Evolutionary conservation across 495 filamentous ascomycete species (phyloP).

Genomic region (Haplographium delicatum): DNA sequence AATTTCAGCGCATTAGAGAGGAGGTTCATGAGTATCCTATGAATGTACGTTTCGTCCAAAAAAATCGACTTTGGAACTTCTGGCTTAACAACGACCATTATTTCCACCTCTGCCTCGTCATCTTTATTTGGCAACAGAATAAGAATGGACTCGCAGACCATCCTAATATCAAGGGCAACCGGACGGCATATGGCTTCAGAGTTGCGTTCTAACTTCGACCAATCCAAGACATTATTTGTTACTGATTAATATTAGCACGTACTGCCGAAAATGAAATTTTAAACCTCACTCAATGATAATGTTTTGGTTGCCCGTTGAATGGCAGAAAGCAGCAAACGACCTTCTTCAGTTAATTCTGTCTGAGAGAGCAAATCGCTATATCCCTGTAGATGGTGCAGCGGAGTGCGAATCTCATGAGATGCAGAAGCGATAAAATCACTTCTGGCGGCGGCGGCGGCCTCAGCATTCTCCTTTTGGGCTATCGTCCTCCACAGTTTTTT

Average conservation of each 20-base stretch:
- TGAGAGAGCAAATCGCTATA: conserved; percentile 27
- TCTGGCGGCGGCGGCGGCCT: conserved; percentile 23
- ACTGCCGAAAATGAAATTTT: neutral
- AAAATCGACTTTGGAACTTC: conserved; percentile 24
- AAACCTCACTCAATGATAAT: conserved; percentile 23
- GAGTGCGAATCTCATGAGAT: conserved; percentile 29
- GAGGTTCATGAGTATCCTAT: conserved; percentile 41
- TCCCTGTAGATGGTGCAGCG: conserved; percentile 28
- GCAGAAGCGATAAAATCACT: conserved; percentile 29
- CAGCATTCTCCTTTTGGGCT: conserved; percentile 28
- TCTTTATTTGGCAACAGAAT: conserved; percentile 25
- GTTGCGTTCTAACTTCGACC: conserved; percentile 27
- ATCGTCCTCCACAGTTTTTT: conserved; percentile 28
- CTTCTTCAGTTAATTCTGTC: conserved; percentile 28
- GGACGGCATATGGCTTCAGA: conserved; percentile 23
- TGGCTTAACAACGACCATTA: conserved; percentile 26
- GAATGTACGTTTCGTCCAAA: conserved; percentile 29
- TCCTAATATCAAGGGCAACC: conserved; percentile 24
- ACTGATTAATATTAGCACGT: conserved; percentile 14
- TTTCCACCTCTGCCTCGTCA: conserved; percentile 25
- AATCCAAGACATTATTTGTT: conserved; percentile 29
- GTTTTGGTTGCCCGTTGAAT: conserved; percentile 29
- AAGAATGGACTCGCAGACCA: conserved; percentile 27
- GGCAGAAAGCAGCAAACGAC: conserved; percentile 23
- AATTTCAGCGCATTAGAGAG: conserved; percentile 44